phyloP scores from a whole-genome alignment of 305 asterid genomes.

The Fraxinus albicans region DNA sequence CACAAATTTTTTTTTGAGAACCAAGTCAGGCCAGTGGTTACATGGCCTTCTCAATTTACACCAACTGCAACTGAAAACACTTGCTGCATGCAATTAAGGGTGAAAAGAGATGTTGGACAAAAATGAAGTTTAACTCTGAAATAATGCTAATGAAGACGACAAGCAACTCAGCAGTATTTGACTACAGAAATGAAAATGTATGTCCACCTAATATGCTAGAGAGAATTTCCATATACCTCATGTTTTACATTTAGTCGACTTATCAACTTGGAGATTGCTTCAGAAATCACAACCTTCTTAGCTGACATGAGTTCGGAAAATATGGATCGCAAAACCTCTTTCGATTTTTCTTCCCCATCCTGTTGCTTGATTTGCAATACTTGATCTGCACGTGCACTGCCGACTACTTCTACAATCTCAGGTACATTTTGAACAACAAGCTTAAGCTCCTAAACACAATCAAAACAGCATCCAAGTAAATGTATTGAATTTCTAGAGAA shows the following conservation, averaged over 20 bases:
- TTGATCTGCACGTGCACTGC: conserved; percentile 43
- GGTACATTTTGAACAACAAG: conserved; percentile 68
- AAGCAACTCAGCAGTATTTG: conserved; percentile 7
- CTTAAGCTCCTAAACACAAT: conserved; percentile 69
- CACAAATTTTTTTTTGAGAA: neutral
- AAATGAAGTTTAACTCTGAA: neutral
- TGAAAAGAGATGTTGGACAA: neutral
- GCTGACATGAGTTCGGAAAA: conserved; percentile 78
- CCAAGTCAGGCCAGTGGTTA: neutral
- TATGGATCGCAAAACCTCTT: conserved; percentile 54
- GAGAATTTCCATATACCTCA: conserved; percentile 43
- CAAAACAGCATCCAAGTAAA: conserved; percentile 20
- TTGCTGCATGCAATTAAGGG: neutral
- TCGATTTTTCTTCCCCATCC: conserved; percentile 56
- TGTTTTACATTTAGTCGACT: conserved; percentile 53
- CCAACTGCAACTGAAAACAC: neutral
- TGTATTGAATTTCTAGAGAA: conserved; percentile 8
- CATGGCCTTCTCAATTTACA: neutral
- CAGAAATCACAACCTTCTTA: conserved; percentile 46
- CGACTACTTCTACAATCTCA: conserved; percentile 82
- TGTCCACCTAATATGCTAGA: neutral
- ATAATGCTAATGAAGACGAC: neutral
- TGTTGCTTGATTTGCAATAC: conserved; percentile 38
- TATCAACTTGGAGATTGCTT: conserved; percentile 53
- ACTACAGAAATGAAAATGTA: neutral